Evolutionary conservation across 305 asterid species (phyloP).

Genomic region (Caryopteris hybrid): DNA sequence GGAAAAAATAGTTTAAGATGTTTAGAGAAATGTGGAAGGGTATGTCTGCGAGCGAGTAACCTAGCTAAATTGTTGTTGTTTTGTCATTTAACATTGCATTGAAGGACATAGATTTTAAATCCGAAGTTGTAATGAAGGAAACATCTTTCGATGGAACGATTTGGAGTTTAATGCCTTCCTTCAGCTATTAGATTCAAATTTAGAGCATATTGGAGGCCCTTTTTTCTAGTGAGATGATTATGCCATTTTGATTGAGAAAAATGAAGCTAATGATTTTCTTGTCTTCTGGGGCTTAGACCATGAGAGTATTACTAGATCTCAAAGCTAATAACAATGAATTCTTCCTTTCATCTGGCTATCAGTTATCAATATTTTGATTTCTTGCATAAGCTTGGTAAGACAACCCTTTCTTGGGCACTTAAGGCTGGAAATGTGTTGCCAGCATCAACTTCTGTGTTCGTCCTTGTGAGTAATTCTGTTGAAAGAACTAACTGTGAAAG

Average conservation of each 20-base stretch:
- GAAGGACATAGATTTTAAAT: constrained; percentile 11
- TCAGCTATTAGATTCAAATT: constrained; percentile 8
- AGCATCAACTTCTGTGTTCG: not conserved
- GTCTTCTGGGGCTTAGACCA: not conserved
- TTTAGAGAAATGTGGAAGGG: not conserved
- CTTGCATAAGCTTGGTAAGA: not conserved
- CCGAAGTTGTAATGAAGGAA: not conserved
- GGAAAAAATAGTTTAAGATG: constrained; percentile 3
- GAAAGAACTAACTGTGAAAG: not conserved
- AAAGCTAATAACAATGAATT: not conserved
- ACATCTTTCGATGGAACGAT: not conserved
- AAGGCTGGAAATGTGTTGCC: not conserved
- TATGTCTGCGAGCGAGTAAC: constrained; percentile 2
- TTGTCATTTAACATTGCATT: not conserved
- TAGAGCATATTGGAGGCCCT: not conserved
- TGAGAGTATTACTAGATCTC: constrained; percentile 5
- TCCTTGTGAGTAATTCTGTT: not conserved
- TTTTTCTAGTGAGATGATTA: not conserved
- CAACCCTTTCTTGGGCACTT: not conserved
- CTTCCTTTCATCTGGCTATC: constrained; percentile 3
- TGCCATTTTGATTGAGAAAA: not conserved
- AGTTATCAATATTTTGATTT: not conserved
- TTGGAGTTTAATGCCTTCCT: constrained; percentile 1
- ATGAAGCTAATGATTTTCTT: not conserved
- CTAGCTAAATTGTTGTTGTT: constrained; percentile 15